Evolutionary conservation across 495 filamentous ascomycete genomes (phyloP).

Genomic region (Podospora anserina): DNA sequence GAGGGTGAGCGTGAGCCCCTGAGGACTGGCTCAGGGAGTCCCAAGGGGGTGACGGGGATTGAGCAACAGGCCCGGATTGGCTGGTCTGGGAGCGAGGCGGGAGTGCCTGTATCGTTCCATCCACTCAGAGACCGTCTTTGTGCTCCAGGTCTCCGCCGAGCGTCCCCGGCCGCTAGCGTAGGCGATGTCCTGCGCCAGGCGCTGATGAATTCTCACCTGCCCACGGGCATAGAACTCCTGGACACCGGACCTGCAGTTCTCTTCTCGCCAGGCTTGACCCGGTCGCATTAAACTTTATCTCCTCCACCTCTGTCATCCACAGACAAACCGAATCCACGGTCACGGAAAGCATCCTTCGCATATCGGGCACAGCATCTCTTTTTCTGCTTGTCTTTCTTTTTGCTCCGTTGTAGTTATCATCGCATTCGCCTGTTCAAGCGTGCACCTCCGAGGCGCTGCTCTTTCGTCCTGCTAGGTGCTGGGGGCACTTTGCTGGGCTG

Average conservation of each 20-base stretch:
- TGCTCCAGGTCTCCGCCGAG: neutral
- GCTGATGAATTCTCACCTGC: neutral
- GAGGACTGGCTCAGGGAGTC: neutral
- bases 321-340: neutral
- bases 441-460: neutral
- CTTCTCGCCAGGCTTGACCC: slow-evolving; percentile 5
- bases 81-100: slow-evolving; percentile 5
- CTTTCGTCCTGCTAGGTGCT: slow-evolving; percentile 6
- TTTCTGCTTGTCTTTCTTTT: slow-evolving; percentile 4
- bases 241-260: slow-evolving; percentile 3
- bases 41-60: neutral
- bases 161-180: neutral
- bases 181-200: neutral
- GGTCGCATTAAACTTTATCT: slow-evolving; percentile 8
- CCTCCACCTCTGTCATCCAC: slow-evolving; percentile 3
- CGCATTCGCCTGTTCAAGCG: slow-evolving; percentile 9
- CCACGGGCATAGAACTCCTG: too few relatives aligned
- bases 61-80: neutral
- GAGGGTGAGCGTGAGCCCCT: neutral
- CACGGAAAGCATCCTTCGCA: slow-evolving; percentile 1
- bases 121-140: neutral
- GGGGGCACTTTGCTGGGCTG: slow-evolving; percentile 18
- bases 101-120: neutral
- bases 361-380: neutral
- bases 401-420: slow-evolving; percentile 7